Conservation (phyloP, 202 grass and related monocot genomes). For the Zoysia matrella region DNA sequence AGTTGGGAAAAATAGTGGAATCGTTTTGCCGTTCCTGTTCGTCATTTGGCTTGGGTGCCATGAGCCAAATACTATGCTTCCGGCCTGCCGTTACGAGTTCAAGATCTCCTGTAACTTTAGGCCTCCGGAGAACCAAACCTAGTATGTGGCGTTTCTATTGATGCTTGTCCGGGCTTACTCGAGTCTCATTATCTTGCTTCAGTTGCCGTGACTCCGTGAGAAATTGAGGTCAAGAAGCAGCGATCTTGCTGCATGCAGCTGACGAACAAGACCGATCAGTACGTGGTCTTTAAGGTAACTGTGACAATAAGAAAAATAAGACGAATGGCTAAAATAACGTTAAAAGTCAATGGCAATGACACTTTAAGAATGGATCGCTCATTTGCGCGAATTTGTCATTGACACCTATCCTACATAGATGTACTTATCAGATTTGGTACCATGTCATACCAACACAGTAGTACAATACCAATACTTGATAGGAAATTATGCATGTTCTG, state of each 20-base stretch:
- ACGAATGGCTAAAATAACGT: too few species aligned
- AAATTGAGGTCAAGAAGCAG: constrained; percentile 79
- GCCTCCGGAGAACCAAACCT: background rate
- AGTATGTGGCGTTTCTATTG: background rate
- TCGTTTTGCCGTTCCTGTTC: background rate
- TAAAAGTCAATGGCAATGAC: too few species aligned
- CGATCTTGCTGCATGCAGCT: constrained; percentile 85
- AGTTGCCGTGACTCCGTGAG: background rate
- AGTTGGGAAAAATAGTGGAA: background rate
- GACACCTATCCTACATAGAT: background rate
- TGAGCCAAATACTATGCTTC: constrained; percentile 77
- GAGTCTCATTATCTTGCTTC: background rate
- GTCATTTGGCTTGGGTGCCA: constrained; percentile 25
- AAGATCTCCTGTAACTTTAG: constrained; percentile 80
- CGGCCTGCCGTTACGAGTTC: constrained; percentile 79
- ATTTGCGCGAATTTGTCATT: background rate
- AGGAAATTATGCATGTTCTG: background rate
- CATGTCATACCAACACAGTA: background rate
- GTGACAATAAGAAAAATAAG: too few species aligned
- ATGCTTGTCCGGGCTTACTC: constrained; percentile 24
- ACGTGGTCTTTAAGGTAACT: too few species aligned
- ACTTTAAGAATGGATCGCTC: too few species aligned
- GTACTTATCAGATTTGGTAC: background rate
- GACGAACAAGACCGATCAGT: constrained; percentile 70
- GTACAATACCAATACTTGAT: background rate